phyloP scores from a whole-genome alignment of 2,329 filamentous ascomycete genomes.

The Aspergillus transmontanensis region DNA sequence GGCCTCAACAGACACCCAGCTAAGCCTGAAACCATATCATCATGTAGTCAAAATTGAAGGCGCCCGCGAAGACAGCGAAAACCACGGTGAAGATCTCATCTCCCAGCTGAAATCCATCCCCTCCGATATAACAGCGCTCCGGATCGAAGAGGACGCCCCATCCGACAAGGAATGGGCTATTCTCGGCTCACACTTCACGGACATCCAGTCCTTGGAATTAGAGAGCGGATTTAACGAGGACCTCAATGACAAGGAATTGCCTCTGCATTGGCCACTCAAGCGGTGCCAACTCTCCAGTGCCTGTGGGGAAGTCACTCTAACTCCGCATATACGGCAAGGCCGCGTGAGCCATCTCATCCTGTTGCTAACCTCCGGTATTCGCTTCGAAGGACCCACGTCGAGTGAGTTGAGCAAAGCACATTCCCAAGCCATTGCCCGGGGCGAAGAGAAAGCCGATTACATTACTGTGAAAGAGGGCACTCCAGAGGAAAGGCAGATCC shows the following conservation, averaged over 20 bases:
- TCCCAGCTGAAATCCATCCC: constrained; percentile 23
- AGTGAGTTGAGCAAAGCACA: constrained; percentile 14
- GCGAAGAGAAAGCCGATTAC: constrained; percentile 17
- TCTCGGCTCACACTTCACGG: constrained; percentile 26
- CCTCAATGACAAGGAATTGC: constrained; percentile 26
- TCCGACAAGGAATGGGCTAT: constrained; percentile 28
- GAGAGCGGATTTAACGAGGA: constrained; percentile 25
- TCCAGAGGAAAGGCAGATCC: constrained; percentile 14
- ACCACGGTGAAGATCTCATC: constrained; percentile 14
- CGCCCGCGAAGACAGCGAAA: constrained; percentile 5
- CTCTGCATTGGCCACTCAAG: constrained; percentile 28
- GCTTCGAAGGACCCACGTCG: constrained; percentile 28
- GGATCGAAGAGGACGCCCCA: constrained; percentile 23
- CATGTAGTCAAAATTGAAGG: constrained; percentile 18
- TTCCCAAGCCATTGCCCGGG: constrained; percentile 19
- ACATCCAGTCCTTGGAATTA: constrained; percentile 22
- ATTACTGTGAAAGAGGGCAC: constrained; percentile 11
- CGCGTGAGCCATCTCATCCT: constrained; percentile 24
- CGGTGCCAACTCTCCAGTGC: constrained; percentile 18
- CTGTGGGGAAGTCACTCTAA: constrained; percentile 19
- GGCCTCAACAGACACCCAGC: neutral
- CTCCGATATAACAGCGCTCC: constrained; percentile 13
- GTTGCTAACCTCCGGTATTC: constrained; percentile 21
- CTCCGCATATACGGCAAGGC: constrained; percentile 24
- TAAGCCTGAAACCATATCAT: neutral